Conservation (phyloP, 192 early-diverging fungal species). For the Podila verticillata region DNA sequence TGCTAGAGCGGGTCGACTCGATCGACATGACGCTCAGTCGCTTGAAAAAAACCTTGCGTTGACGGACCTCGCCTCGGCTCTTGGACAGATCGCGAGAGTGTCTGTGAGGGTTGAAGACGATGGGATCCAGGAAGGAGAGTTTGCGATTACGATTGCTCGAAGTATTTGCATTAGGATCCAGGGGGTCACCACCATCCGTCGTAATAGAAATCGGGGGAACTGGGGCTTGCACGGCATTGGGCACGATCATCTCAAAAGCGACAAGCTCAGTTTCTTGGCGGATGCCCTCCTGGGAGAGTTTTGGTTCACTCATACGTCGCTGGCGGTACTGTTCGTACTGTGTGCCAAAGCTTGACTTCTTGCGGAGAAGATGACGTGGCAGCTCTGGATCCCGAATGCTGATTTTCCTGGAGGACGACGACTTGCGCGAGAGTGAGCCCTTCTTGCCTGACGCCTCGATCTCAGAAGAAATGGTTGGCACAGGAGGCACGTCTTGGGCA, state of each 20-base stretch:
- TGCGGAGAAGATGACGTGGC: neutral
- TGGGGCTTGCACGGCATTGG: too few species aligned
- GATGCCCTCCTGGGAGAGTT: neutral
- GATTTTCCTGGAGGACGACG: neutral
- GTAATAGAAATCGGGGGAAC: too few species aligned
- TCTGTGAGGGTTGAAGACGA: neutral
- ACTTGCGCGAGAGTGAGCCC: neutral
- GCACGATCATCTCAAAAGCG: neutral
- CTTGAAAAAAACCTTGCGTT: neutral
- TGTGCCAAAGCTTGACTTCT: neutral
- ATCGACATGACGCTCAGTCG: slow-evolving; percentile 5
- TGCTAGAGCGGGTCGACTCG: neutral
- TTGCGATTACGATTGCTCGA: neutral
- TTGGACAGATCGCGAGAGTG: neutral
- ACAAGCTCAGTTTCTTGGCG: neutral
- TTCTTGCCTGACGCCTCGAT: too few species aligned
- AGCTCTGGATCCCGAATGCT: neutral
- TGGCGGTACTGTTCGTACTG: slow-evolving; percentile 1
- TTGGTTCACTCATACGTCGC: neutral
- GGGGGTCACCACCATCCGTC: too few species aligned
- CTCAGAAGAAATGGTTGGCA: too few species aligned
- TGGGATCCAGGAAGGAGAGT: neutral
- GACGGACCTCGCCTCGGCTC: neutral
- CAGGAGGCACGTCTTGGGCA: too few species aligned
- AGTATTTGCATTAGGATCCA: too few species aligned